Percentiles rank a stretch among this genome's conserved stretches.
These are phyloP conservation scores for Wickerhamiella slavikovae DNA, from an alignment of 805 yeast species.

Conservation along the genomic window DNA sequence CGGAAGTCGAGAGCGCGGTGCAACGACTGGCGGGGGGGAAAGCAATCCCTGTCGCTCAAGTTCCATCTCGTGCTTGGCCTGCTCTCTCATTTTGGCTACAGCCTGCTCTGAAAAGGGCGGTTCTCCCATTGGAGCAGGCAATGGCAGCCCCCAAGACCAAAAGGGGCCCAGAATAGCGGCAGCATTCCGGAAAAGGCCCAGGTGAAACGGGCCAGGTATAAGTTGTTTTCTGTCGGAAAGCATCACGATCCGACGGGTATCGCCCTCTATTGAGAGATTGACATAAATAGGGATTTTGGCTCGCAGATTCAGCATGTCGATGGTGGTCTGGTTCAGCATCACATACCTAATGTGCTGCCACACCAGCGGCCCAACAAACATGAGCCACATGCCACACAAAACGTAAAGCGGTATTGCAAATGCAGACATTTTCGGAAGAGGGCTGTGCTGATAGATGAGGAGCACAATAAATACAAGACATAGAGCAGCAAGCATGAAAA, in stretches of 20 bases:
- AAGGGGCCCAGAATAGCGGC: constrained; percentile 15
- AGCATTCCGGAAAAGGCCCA: constrained; percentile 13
- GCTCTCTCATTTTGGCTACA: constrained; percentile 1
- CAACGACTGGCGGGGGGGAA: not conserved
- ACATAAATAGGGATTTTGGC: constrained; percentile 14
- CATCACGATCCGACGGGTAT: constrained; percentile 23
- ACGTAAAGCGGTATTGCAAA: constrained; percentile 30
- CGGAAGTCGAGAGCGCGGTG: no score
- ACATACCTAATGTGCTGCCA: constrained; percentile 27
- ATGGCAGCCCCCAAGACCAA: constrained; percentile 14
- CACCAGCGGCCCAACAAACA: constrained; percentile 26
- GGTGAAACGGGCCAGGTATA: constrained; percentile 13
- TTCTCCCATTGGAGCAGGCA: constrained; percentile 4
- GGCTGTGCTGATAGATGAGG: constrained; percentile 15
- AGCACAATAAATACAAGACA: constrained; percentile 23
- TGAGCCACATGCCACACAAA: constrained; percentile 24
- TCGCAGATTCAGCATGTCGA: constrained; percentile 31
- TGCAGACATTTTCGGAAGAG: constrained; percentile 20
- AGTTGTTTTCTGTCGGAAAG: constrained; percentile 21
- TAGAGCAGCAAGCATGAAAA: constrained; percentile 15
- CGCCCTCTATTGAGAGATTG: constrained; percentile 22
- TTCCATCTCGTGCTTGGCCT: not conserved
- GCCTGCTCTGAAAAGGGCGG: constrained; percentile 5
- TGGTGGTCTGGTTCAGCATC: constrained; percentile 9
- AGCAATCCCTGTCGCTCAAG: not conserved